phyloP scores from a whole-genome alignment of 2,329 filamentous ascomycete genomes.

The Clonostachys solani region DNA sequence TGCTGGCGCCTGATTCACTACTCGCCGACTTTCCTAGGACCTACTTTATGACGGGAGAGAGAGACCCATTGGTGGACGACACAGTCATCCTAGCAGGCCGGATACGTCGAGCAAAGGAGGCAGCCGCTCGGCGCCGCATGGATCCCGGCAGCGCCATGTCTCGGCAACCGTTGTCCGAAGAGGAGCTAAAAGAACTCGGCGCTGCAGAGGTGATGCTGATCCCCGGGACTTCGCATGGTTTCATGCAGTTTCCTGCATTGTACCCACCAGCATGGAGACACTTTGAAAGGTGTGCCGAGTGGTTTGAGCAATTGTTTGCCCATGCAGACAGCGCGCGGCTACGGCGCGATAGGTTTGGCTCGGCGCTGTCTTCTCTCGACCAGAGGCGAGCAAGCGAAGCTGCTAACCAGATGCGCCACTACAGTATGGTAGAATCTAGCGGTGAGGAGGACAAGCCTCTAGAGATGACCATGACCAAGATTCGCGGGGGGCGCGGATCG shows the following conservation, averaged over 20 bases:
- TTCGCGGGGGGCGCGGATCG: constrained; percentile 26
- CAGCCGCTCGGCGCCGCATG: constrained; percentile 19
- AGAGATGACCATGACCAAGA: constrained; percentile 68
- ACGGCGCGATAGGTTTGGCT: constrained; percentile 7
- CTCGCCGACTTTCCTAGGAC: constrained; percentile 88
- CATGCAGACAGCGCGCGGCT: constrained; percentile 31
- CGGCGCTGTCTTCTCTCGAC: constrained; percentile 6
- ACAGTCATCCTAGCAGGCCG: constrained; percentile 94
- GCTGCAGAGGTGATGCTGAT: constrained; percentile 73
- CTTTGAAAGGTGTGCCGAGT: constrained; percentile 71
- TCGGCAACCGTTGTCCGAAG: constrained; percentile 8
- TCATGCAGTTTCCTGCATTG: constrained; percentile 83
- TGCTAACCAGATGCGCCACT: neutral
- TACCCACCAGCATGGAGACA: constrained; percentile 91
- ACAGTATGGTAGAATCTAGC: constrained; percentile 49
- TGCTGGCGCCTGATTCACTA: constrained; percentile 81
- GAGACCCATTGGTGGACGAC: constrained; percentile 92
- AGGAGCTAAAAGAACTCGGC: constrained; percentile 34
- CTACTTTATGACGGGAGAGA: constrained; percentile 90
- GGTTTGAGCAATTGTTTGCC: constrained; percentile 76
- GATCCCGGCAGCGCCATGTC: constrained; percentile 5
- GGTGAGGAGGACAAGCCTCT: constrained; percentile 78
- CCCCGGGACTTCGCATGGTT: constrained; percentile 88
- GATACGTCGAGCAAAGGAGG: constrained; percentile 73
- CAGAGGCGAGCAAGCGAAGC: neutral